Evolutionary conservation across 345 rosid genomes (phyloP).

Genomic region (Lepidium didymum): DNA sequence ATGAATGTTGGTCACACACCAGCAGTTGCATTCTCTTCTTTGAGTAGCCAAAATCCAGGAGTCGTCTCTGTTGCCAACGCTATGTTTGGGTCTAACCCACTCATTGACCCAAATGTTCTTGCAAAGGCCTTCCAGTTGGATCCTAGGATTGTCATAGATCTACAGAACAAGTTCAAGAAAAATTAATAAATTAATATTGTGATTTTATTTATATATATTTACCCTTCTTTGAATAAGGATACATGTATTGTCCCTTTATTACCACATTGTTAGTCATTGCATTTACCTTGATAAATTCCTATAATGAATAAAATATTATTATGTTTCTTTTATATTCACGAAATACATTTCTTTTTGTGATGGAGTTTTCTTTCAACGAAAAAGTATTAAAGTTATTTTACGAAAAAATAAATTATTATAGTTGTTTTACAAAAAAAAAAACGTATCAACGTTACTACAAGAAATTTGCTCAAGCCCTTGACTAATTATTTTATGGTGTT

Average conservation of each 20-base stretch:
- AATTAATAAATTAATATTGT: neutral
- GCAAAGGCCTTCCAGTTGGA: slow-evolving; percentile 14
- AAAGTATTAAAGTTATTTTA: too few relatives aligned
- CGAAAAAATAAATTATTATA: too few relatives aligned
- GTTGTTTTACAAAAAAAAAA: too few relatives aligned
- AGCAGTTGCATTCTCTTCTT: slow-evolving; percentile 7
- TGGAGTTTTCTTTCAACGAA: neutral
- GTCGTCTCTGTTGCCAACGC: neutral
- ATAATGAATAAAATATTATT: neutral
- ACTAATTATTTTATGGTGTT: too few relatives aligned
- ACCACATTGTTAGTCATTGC: neutral
- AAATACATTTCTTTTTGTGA: neutral
- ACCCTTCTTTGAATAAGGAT: neutral
- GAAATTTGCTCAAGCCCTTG: too few relatives aligned
- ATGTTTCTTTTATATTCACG: neutral
- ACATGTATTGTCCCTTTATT: neutral
- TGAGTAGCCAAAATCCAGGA: slow-evolving; percentile 18
- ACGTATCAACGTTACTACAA: too few relatives aligned
- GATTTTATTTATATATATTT: neutral
- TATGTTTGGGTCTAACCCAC: slow-evolving; percentile 11
- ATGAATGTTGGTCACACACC: neutral
- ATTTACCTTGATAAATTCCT: neutral
- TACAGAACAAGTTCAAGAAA: neutral
- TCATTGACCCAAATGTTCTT: neutral
- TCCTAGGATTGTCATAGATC: neutral